phyloP scores from a whole-genome alignment of 768 basidiomycete genomes.

The Auriscalpium orientale region DNA sequence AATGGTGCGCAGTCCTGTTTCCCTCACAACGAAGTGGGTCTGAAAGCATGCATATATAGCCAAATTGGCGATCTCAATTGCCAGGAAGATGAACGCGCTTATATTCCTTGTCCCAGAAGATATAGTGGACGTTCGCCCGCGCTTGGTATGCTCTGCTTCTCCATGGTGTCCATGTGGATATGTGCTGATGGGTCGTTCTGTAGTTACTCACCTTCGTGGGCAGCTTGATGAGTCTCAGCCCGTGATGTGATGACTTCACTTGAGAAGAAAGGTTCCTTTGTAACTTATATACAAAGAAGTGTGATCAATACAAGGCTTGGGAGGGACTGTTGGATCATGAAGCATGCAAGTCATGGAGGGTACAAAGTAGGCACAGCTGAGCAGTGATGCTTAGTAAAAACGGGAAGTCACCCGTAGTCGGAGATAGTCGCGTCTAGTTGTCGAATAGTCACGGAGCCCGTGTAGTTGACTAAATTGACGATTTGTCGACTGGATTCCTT shows the following conservation, averaged over 20 bases:
- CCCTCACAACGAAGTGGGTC: not conserved
- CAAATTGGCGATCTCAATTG: slow-evolving; percentile 96
- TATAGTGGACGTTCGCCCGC: slow-evolving; percentile 89
- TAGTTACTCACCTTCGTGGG: slow-evolving; percentile 95
- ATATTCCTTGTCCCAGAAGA: slow-evolving; percentile 97
- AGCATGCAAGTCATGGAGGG: too few relatives aligned
- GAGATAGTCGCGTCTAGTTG: too few relatives aligned
- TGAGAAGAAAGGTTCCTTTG: too few relatives aligned
- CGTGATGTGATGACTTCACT: slow-evolving; percentile 19
- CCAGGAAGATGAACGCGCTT: slow-evolving; percentile 93
- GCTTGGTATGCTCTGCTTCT: slow-evolving; percentile 46
- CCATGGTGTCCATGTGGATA: not conserved
- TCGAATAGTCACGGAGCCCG: too few relatives aligned
- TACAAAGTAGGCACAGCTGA: too few relatives aligned
- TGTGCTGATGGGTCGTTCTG: not conserved
- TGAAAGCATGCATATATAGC: slow-evolving; percentile 38
- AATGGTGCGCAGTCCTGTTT: slow-evolving; percentile 55
- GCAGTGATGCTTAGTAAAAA: too few relatives aligned
- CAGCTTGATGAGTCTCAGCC: slow-evolving; percentile 75
- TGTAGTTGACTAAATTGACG: too few relatives aligned
- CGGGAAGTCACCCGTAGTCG: too few relatives aligned
- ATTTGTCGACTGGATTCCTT: too few relatives aligned
- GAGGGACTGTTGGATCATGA: too few relatives aligned
- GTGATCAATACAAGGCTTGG: too few relatives aligned
- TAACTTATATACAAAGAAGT: too few relatives aligned